A percentile compares a stretch with the other conserved stretches of the same genome.
Evolutionary conservation across 2,329 filamentous ascomycete species (phyloP).

Genomic region (Fusarium scirpi): DNA sequence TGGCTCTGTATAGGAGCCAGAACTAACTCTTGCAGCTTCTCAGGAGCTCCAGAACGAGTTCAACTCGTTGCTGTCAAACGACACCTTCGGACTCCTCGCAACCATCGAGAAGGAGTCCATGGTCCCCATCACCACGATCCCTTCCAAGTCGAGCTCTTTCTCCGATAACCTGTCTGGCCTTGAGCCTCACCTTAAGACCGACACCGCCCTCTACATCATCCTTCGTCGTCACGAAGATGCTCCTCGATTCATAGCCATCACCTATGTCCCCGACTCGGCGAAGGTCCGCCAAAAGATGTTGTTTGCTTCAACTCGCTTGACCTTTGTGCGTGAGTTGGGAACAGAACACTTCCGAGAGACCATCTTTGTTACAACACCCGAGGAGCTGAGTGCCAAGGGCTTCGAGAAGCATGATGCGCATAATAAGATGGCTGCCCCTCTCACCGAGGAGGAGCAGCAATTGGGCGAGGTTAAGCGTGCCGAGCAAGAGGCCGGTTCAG

Average conservation of each 20-base stretch:
- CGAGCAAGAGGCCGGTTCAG: constrained; percentile 78
- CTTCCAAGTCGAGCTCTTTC: constrained; percentile 70
- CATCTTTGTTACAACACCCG: constrained; percentile 76
- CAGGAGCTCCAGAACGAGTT: constrained; percentile 81
- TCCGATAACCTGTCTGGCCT: constrained; percentile 72
- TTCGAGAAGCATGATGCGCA: constrained; percentile 81
- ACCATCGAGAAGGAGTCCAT: constrained; percentile 78
- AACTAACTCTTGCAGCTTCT: constrained; percentile 67
- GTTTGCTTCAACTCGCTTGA: constrained; percentile 81
- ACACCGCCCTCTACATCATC: constrained; percentile 78
- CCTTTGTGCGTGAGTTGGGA: constrained; percentile 80
- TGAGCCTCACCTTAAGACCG: constrained; percentile 71
- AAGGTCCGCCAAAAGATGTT: constrained; percentile 89
- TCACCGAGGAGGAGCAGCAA: constrained; percentile 82
- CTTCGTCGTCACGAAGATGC: constrained; percentile 73
- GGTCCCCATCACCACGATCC: constrained; percentile 66
- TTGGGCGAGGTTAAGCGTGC: constrained; percentile 79
- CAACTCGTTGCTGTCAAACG: constrained; percentile 72
- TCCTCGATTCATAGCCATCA: constrained; percentile 75
- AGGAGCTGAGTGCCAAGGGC: constrained; percentile 76
- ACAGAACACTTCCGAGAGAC: constrained; percentile 82
- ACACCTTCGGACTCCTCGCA: constrained; percentile 76
- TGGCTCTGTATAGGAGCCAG: neutral
- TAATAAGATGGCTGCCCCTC: constrained; percentile 71
- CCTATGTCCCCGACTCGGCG: constrained; percentile 82